Evolutionary conservation across 2,329 filamentous ascomycete species (phyloP).

Genomic region (Podosphaera fusca): DNA sequence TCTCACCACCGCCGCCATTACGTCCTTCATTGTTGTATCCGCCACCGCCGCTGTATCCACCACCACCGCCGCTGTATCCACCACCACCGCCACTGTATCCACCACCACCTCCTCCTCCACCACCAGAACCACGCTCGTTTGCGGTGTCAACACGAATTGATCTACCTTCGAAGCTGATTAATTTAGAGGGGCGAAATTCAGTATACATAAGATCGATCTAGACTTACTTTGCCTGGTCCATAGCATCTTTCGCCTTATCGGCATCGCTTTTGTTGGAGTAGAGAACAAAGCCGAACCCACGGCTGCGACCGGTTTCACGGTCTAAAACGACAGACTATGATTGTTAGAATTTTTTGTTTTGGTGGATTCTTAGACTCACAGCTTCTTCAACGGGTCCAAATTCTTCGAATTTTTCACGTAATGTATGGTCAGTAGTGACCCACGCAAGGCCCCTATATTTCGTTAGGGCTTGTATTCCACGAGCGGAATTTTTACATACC

Average conservation of each 20-base stretch:
- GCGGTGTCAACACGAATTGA: conserved; percentile 86
- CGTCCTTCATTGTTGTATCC: conserved; percentile 4
- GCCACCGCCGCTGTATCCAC: conserved; percentile 18
- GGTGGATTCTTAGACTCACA: conserved; percentile 32
- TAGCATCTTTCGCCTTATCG: conserved; percentile 48
- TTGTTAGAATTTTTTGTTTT: conserved; percentile 4
- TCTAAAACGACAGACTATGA: conserved; percentile 86
- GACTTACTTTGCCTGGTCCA: conserved; percentile 79
- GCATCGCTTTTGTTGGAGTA: conserved; percentile 59
- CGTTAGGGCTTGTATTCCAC: too few species aligned
- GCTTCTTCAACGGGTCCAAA: conserved; percentile 86
- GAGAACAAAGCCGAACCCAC: conserved; percentile 91
- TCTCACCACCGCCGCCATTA: conserved; percentile 16
- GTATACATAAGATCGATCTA: background rate
- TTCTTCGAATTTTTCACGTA: conserved; percentile 79
- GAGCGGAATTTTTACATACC: too few species aligned
- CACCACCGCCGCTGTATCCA: conserved; percentile 17
- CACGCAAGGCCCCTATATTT: conserved; percentile 56
- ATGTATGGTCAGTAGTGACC: conserved; percentile 80
- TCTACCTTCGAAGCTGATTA: conserved; percentile 65
- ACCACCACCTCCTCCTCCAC: conserved; percentile 24
- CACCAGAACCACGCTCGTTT: conserved; percentile 41
- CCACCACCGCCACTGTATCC: conserved; percentile 8
- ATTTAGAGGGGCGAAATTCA: conserved; percentile 3
- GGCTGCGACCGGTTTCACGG: conserved; percentile 84